Evolutionary conservation across 139 green algal genomes (phyloP), one percentile per base, ranked within the genome.

Genomic region (Chlamydomonas sp.): DNA sequence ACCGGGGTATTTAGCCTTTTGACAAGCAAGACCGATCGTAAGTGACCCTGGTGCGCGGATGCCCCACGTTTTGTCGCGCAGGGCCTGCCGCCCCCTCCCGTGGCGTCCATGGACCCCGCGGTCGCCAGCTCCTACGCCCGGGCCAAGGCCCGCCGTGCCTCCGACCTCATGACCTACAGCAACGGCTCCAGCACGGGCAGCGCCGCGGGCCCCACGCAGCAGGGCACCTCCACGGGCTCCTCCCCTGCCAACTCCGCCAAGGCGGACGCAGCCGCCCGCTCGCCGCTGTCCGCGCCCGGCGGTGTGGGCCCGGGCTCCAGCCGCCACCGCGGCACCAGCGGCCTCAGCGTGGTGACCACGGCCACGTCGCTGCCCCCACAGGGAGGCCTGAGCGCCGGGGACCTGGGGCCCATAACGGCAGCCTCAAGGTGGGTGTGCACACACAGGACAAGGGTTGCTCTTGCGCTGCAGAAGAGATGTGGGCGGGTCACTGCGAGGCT

Each of bases 281-380:
- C 67, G 67, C 14, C 10, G 14, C 20, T 4, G 67, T 4, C 18
- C 20, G 8, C 8, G 67, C 10, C 67, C 3, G 67, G 67, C 67
- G 8, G 10, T 5, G 67, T 15, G 3, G 67, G 10, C 67, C 14
- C 8, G 14, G 67, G 67, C 31, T 49, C 31, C 67, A 15, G 67
- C 67, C 14, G 67, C 67, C 10, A 15, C 67, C 71, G 80, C 5
- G 80, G 71, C 59, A 61, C 82, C 60, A 86, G 82, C 72, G 82
- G 82, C 0, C 61, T 86, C 20, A 72, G 58, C 60, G 60, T 86
- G 4, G 79, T 86, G 82, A 86, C 80, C 57, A 79, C 10, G 7
- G 68, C 80, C 18, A 14, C 59, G 17, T 12, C 71, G n/a, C 4
- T 12, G 71, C 20, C 5, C 20, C 20, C 9, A 58, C 1, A 14